A percentile compares a stretch with the other conserved stretches of the same genome.
Conservation (phyloP, 345 rosid species). For the Bruguiera parviflora region DNA sequence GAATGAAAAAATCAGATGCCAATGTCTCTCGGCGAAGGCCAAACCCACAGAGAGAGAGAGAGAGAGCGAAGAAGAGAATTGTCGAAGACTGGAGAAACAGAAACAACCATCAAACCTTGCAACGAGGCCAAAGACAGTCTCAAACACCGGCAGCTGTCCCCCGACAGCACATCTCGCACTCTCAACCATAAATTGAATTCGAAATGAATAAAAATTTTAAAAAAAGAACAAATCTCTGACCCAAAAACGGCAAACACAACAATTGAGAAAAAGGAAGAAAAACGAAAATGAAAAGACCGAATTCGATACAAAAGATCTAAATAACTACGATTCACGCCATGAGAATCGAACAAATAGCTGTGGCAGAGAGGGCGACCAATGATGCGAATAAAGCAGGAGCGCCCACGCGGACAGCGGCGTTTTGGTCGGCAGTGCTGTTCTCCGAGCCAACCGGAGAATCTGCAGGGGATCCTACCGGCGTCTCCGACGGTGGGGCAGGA, state of each 20-base stretch:
- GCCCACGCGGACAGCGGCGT: slow-evolving; percentile 38
- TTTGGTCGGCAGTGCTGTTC: slow-evolving; percentile 42
- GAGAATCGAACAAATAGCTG: slow-evolving; percentile 36
- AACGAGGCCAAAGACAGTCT: too few species aligned
- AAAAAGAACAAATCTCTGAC: slow-evolving; percentile 3
- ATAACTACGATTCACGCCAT: slow-evolving; percentile 39
- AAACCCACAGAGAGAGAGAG: too few species aligned
- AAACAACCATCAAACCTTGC: too few species aligned
- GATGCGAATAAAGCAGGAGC: slow-evolving; percentile 39
- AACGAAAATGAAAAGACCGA: background rate
- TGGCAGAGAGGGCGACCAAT: slow-evolving; percentile 25
- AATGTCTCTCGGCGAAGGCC: too few species aligned
- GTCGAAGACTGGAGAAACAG: too few species aligned
- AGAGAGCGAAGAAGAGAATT: too few species aligned
- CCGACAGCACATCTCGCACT: slow-evolving; percentile 1
- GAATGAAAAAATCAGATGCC: too few species aligned
- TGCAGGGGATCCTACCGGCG: slow-evolving; percentile 63
- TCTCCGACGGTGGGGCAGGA: slow-evolving; percentile 66
- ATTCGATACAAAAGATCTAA: background rate
- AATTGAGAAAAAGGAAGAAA: background rate
- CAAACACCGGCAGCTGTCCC: background rate
- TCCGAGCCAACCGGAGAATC: slow-evolving; percentile 49
- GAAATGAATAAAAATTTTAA: slow-evolving; percentile 15
- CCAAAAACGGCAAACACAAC: background rate
- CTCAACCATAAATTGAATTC: slow-evolving; percentile 7